Conservation (phyloP, 1,284 basidiomycete genomes). For the Psilocybe mexicana region DNA sequence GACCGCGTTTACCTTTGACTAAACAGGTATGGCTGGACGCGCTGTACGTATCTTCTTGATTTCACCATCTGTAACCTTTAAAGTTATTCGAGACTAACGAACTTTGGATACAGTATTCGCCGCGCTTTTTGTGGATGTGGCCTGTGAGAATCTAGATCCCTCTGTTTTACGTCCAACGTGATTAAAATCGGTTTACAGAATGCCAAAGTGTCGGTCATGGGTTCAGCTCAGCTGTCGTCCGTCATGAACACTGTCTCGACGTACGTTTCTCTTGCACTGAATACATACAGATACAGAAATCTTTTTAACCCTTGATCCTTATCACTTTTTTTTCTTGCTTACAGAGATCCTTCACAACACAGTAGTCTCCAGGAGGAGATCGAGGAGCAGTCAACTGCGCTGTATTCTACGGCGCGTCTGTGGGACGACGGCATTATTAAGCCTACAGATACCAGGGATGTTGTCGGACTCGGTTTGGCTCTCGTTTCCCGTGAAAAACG, state of each 20-base stretch:
- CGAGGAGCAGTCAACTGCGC: conserved; percentile 82
- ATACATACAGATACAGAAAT: too few species aligned
- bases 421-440: conserved; percentile 97
- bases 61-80: neutral
- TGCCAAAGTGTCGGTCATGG: conserved; percentile 96
- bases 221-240: conserved; percentile 86
- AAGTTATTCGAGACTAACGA: conserved; percentile 9
- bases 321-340: neutral
- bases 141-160: conserved; percentile 56
- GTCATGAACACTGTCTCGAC: conserved; percentile 91
- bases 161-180: conserved; percentile 11
- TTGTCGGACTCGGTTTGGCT: conserved; percentile 82
- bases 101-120: conserved; percentile 67
- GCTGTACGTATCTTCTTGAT: conserved; percentile 55
- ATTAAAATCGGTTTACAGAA: conserved; percentile 51
- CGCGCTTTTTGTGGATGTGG: conserved; percentile 98
- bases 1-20: neutral
- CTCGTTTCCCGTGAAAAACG: conserved; percentile 57
- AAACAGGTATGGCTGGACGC: conserved; percentile 80
- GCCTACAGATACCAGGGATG: conserved; percentile 88
- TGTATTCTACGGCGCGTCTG: conserved; percentile 86
- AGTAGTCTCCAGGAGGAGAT: conserved; percentile 77
- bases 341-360: conserved; percentile 77
- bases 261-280: conserved; percentile 35
- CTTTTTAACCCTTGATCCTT: neutral